phyloP scores from a whole-genome alignment of 768 basidiomycete species.

The Suillus hirtellus region DNA sequence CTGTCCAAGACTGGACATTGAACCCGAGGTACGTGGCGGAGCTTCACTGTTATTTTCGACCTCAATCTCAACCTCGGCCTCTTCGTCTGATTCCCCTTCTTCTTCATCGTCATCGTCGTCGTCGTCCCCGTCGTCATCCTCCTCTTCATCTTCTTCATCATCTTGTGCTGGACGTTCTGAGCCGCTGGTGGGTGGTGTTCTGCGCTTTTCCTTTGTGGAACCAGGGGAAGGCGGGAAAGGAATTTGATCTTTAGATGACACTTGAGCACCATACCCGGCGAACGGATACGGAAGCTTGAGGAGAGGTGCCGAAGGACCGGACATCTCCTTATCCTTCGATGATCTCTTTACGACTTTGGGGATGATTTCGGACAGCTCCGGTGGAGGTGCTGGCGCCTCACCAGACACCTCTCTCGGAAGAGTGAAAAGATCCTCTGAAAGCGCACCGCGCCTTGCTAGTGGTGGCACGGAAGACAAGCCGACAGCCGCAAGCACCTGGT shows the following conservation, averaged over 20 bases:
- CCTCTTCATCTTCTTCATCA: conserved; percentile 25
- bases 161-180: conserved; percentile 33
- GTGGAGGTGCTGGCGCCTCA: conserved; percentile 22
- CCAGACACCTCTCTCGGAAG: conserved; percentile 40
- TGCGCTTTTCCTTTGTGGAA: conserved; percentile 40
- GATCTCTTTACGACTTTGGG: conserved; percentile 47
- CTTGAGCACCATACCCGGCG: conserved; percentile 56
- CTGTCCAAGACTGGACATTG: conserved; percentile 83
- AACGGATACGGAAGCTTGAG: conserved; percentile 73
- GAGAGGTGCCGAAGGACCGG: conserved; percentile 43
- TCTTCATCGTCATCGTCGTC: conserved; percentile 29
- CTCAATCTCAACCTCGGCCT: conserved; percentile 39
- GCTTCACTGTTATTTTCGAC: conserved; percentile 47
- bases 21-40: conserved; percentile 69
- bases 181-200: conserved; percentile 28
- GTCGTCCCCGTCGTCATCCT: conserved; percentile 20
- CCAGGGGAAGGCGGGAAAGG: conserved; percentile 74
- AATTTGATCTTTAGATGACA: conserved; percentile 62
- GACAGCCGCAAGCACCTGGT: conserved; percentile 56
- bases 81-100: conserved; percentile 47
- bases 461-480: conserved; percentile 51
- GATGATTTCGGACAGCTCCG: conserved; percentile 41
- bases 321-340: conserved; percentile 47
- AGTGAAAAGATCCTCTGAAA: conserved; percentile 67
- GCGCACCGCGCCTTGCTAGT: conserved; percentile 56